phyloP scores from a whole-genome alignment of 2,329 filamentous ascomycete species.

The Fusarium falciforme region DNA sequence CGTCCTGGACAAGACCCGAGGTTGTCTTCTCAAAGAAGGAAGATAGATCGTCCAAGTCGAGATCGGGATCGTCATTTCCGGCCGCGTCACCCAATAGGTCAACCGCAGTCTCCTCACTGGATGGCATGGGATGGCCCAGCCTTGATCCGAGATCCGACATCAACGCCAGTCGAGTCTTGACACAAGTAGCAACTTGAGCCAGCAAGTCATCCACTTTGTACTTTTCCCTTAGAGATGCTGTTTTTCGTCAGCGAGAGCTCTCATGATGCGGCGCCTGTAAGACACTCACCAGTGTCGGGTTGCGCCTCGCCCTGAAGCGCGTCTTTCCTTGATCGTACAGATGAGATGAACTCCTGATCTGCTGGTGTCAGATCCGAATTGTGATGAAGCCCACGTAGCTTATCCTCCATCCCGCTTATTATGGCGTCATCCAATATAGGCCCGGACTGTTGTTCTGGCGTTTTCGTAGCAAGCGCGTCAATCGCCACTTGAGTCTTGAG shows the following conservation, averaged over 20 bases:
- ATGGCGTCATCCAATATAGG: constrained; percentile 68
- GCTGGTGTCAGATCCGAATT: constrained; percentile 48
- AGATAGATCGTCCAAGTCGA: constrained; percentile 55
- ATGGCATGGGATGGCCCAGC: constrained; percentile 51
- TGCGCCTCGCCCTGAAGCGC: constrained; percentile 47
- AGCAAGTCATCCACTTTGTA: constrained; percentile 56
- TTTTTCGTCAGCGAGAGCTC: constrained; percentile 22
- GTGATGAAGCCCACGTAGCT: constrained; percentile 51
- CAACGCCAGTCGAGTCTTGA: constrained; percentile 49
- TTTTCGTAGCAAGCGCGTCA: constrained; percentile 60
- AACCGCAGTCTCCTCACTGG: constrained; percentile 40
- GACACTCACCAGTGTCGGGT: constrained; percentile 44
- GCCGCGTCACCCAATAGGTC: constrained; percentile 44
- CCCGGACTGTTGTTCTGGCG: constrained; percentile 62
- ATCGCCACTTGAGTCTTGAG: constrained; percentile 65
- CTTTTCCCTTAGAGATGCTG: constrained; percentile 49
- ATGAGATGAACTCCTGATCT: constrained; percentile 50
- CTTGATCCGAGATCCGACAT: constrained; percentile 49
- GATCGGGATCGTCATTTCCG: constrained; percentile 46
- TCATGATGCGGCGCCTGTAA: not conserved
- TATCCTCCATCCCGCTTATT: constrained; percentile 65
- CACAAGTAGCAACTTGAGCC: constrained; percentile 48
- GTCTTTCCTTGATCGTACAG: constrained; percentile 49
- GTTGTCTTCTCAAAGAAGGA: constrained; percentile 58
- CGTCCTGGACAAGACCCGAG: constrained; percentile 54